Evolutionary conservation across 1,139 yeast genomes (phyloP).

Genomic region (Kurtzmaniella quercitrusa): DNA sequence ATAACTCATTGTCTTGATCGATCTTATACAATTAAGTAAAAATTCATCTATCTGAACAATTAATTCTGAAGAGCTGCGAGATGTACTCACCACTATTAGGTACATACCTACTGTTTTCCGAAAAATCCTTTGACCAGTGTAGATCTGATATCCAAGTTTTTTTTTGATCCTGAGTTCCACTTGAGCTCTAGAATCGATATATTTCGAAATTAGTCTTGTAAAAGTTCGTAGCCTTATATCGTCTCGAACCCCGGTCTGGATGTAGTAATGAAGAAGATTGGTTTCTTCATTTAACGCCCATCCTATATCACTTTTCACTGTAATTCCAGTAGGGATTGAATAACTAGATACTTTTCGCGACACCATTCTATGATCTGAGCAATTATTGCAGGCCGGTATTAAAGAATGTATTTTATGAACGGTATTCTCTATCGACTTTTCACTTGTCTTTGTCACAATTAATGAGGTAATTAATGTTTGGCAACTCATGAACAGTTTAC

Average conservation of each 20-base stretch:
- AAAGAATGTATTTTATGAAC: no score
- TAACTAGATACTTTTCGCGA: slow-evolving; percentile 28
- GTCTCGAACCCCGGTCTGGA: slow-evolving; percentile 51
- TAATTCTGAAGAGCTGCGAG: slow-evolving; percentile 29
- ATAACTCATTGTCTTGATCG: slow-evolving; percentile 20
- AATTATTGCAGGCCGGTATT: slow-evolving; percentile 8
- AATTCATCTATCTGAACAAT: slow-evolving; percentile 44
- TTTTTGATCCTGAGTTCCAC: slow-evolving; percentile 47
- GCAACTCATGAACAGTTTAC: neutral
- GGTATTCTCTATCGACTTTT: neutral
- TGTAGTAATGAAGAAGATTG: slow-evolving; percentile 45
- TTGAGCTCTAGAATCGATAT: slow-evolving; percentile 37
- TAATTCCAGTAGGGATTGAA: slow-evolving; percentile 30
- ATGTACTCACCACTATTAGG: slow-evolving; percentile 49
- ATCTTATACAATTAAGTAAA: slow-evolving; percentile 32
- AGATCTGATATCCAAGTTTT: slow-evolving; percentile 44
- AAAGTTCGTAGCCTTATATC: slow-evolving; percentile 29
- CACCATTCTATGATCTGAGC: neutral
- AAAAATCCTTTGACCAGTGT: slow-evolving; percentile 50
- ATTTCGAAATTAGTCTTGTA: slow-evolving; percentile 41
- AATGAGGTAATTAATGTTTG: neutral
- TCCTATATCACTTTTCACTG: slow-evolving; percentile 22
- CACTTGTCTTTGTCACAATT: neutral
- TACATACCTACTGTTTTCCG: slow-evolving; percentile 54
- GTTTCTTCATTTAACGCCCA: slow-evolving; percentile 40